Base-by-base conservation (phyloP, 805 yeast species). In the Blastobotrys parvus region DNA sequence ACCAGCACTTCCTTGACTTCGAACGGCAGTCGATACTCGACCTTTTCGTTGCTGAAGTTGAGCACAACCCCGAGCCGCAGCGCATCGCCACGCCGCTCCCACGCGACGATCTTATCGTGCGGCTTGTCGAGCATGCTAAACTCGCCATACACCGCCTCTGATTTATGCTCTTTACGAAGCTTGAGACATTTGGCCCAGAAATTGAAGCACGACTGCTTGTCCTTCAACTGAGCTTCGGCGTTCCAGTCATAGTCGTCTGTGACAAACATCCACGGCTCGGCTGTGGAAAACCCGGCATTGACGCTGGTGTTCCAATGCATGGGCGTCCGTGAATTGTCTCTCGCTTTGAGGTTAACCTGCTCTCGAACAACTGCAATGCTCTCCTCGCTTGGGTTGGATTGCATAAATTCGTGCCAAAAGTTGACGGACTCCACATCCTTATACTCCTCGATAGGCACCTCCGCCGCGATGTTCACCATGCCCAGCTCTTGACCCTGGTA, bases 401-500 rank as follows among this genome's bases (percentile, higher is more conserved):
- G 39, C 11, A 47, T 33, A 45, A 61, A 67, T 25, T 57, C 58
- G 27, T 60, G 57, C 59, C 64, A 68, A 54, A 68, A 65, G 55
- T 69, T 70, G 49, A 65, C 57, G 35, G 73, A 62, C 48, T 70
- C 69, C 46, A 76, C 68, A 53, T 76, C 82, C 48, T 63, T 58
- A 59, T 74, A 76, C 52, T 74, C 75, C 16, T 61, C 63, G 42
- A 74, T 60, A 17, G 65, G 62, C 77, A 78, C 74, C 33, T 55
- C 53, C 41, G 60, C 53, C 18, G 74, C 66, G n/a, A 72, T 57
- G 53, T 76, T 76, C 42, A 66, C 64, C 74, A 70, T 74, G 30
- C 78, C 81, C 46, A 77, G 60, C 52, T 76, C 81, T 57, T 76
- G 81, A 39, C 81, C 82, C 58, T 77, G 80, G 60, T 74, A 76